These are phyloP conservation scores for Ophiobolus disseminans DNA, from an alignment of 2,329 filamentous ascomycete genomes.

Conservation along the genomic window DNA sequence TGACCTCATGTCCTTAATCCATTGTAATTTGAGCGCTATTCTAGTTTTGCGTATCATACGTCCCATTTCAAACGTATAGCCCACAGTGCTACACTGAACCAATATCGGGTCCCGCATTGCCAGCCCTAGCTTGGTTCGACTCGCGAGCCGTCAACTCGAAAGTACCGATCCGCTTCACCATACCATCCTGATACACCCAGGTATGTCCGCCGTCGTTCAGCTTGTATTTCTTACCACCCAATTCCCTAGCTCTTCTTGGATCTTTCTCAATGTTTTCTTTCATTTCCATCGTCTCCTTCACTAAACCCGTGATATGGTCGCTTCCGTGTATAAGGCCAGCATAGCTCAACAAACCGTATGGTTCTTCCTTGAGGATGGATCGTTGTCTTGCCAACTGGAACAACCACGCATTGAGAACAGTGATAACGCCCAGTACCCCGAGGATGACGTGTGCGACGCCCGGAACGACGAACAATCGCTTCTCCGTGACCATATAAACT, in stretches of 20 bases:
- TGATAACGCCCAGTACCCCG: constrained; percentile 3
- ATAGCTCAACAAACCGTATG: constrained; percentile 6
- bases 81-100: no score
- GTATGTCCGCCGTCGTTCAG: no score
- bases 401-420: background rate
- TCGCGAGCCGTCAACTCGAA: no score
- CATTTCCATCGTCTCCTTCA: no score
- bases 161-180: no score
- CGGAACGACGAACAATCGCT: constrained; percentile 2
- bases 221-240: background rate
- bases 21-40: no score
- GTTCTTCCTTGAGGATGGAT: constrained; percentile 8
- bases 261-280: background rate
- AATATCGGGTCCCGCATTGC: no score
- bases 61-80: no score
- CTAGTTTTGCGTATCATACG: no score
- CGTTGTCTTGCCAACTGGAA: background rate
- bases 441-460: constrained; percentile 5
- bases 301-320: constrained; percentile 3
- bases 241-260: background rate
- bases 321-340: constrained; percentile 6
- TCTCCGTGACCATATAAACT: constrained; percentile 3
- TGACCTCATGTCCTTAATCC: no score
- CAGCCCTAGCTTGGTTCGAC: no score
- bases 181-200: no score